phyloP scores from a whole-genome alignment of 352 stramenopile species.

The Pythium apleroticum region DNA sequence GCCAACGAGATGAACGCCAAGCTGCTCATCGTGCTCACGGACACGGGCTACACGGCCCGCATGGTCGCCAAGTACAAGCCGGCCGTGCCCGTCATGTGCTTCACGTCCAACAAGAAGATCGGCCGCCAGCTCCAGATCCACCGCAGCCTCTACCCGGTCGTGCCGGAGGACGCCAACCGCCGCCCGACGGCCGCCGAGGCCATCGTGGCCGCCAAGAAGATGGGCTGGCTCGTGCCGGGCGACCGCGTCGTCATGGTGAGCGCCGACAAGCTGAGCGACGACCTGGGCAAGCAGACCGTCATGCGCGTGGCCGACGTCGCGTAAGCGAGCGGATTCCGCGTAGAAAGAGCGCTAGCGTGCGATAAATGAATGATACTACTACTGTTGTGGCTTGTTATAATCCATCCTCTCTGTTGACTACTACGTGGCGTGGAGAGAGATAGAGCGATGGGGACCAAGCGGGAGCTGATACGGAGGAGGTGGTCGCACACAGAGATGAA shows the following conservation, averaged over 20 bases:
- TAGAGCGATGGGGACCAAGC: too few relatives aligned
- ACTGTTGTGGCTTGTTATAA: not conserved
- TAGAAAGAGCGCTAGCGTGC: too few relatives aligned
- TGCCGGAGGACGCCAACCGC: conserved; percentile 57
- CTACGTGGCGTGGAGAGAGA: too few relatives aligned
- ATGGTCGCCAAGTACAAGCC: conserved; percentile 91
- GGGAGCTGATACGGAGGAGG: not conserved
- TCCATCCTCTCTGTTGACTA: too few relatives aligned
- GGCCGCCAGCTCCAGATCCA: conserved; percentile 92
- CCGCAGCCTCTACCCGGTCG: conserved; percentile 74
- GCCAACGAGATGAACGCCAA: conserved; percentile 83
- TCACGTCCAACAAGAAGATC: conserved; percentile 85
- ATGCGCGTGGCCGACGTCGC: conserved; percentile 80
- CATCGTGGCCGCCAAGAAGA: conserved; percentile 88
- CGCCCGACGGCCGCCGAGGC: conserved; percentile 79
- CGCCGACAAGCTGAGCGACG: conserved; percentile 74
- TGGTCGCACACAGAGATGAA: not conserved
- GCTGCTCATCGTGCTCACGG: conserved; percentile 83
- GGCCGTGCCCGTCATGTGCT: conserved; percentile 91
- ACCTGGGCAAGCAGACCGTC: conserved; percentile 81
- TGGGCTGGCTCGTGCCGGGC: conserved; percentile 87
- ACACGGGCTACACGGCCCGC: conserved; percentile 78
- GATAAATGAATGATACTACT: conserved; percentile 10
- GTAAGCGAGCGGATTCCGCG: conserved; percentile 48
- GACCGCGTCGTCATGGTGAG: conserved; percentile 91